These are phyloP conservation scores for Nigrospora sphaerica DNA, from an alignment of 2,329 filamentous ascomycete species.

Conservation along the genomic window DNA sequence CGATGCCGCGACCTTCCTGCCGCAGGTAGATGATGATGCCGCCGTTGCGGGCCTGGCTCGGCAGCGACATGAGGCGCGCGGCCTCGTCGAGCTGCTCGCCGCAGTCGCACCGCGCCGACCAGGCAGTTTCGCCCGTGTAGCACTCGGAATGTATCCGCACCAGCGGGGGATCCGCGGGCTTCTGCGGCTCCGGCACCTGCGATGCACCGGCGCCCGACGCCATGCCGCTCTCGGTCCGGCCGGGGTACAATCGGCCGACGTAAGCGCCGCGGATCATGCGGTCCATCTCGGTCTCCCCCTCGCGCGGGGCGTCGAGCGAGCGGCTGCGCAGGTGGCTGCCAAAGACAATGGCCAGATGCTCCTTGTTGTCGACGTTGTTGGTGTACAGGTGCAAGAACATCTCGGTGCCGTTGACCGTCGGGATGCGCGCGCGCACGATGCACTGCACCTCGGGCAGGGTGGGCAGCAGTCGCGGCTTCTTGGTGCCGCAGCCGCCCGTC, in stretches of 20 bases:
- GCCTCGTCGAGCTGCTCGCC: conserved; percentile 97
- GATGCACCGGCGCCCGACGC: conserved; percentile 7
- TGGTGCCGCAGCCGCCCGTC: conserved; percentile 52
- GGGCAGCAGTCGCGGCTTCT: conserved; percentile 65
- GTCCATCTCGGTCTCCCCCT: conserved; percentile 79
- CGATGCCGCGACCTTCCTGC: conserved; percentile 93
- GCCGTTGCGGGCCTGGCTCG: conserved; percentile 51
- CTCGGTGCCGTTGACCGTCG: conserved; percentile 82
- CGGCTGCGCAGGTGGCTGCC: conserved; percentile 73
- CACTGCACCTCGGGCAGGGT: conserved; percentile 82
- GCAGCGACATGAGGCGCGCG: conserved; percentile 81
- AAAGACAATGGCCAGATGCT: conserved; percentile 96
- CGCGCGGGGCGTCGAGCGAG: conserved; percentile 62
- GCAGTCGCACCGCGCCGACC: conserved; percentile 96
- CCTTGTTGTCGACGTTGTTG: conserved; percentile 89
- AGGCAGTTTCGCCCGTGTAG: conserved; percentile 97
- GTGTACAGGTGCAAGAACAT: conserved; percentile 96
- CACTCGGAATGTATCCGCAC: conserved; percentile 97
- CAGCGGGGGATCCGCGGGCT: conserved; percentile 48
- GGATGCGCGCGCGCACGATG: conserved; percentile 89
- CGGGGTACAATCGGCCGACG: conserved; percentile 78
- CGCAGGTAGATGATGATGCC: conserved; percentile 94
- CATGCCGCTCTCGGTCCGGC: conserved; percentile 69
- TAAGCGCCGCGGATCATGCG: conserved; percentile 95
- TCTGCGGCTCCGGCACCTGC: conserved; percentile 14